Evolutionary conservation across 306 rosid species (phyloP).

Genomic region (Cucurbita argyrosperma): DNA sequence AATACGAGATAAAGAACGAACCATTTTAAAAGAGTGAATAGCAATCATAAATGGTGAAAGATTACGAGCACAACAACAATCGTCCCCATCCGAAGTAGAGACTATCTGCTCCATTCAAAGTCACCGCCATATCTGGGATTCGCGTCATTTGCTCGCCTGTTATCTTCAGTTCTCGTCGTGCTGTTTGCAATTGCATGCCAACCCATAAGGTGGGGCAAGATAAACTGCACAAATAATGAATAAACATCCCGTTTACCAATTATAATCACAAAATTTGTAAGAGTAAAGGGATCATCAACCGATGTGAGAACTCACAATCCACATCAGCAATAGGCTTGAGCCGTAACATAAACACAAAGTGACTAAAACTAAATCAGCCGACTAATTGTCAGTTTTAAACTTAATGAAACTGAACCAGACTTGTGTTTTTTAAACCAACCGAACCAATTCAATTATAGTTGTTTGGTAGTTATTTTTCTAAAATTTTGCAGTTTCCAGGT

Average conservation of each 20-base stretch:
- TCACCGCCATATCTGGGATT: slow-evolving; percentile 62
- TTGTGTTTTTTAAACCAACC: neutral
- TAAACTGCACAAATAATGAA: slow-evolving; percentile 36
- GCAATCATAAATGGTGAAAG: neutral
- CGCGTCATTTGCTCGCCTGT: slow-evolving; percentile 24
- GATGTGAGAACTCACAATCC: too few species aligned
- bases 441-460: neutral
- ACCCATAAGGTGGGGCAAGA: slow-evolving; percentile 69
- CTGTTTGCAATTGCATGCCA: slow-evolving; percentile 72
- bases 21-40: neutral
- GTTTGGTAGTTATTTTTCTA: neutral
- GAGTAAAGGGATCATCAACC: too few species aligned
- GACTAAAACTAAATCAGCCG: neutral
- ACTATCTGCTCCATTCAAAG: slow-evolving; percentile 69
- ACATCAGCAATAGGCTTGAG: too few species aligned
- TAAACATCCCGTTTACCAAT: neutral
- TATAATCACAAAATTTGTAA: neutral
- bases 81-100: neutral
- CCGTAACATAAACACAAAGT: neutral
- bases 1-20: neutral
- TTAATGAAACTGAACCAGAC: neutral
- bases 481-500: neutral
- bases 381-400: neutral
- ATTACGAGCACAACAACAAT: neutral
- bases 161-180: slow-evolving; percentile 42